Conservation (phyloP, 441 rosid species). For the Dalechampia spathulata region DNA sequence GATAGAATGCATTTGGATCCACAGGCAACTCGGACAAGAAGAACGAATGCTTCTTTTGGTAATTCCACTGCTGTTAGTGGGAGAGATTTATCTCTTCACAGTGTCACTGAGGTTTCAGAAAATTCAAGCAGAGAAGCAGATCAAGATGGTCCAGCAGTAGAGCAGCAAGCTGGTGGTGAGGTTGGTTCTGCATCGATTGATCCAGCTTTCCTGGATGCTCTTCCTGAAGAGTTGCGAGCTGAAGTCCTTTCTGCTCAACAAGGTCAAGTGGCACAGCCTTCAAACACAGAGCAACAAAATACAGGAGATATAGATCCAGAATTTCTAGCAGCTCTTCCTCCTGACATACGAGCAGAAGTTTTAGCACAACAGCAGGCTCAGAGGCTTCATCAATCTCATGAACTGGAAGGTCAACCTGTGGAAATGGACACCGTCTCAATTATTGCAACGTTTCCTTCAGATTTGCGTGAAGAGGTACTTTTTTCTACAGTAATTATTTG, state of each 20-base stretch:
- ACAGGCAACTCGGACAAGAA: slow-evolving; percentile 59
- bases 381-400: slow-evolving; percentile 88
- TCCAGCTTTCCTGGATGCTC: slow-evolving; percentile 98
- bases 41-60: slow-evolving; percentile 58
- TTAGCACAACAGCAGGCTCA: slow-evolving; percentile 97
- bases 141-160: slow-evolving; percentile 63
- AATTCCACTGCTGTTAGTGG: slow-evolving; percentile 47
- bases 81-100: slow-evolving; percentile 81
- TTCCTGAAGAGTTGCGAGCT: slow-evolving; percentile 96
- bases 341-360: slow-evolving; percentile 95
- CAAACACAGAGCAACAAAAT: slow-evolving; percentile 63
- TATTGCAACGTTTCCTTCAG: slow-evolving; percentile 97
- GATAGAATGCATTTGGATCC: slow-evolving; percentile 52
- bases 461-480: slow-evolving; percentile 90
- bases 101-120: slow-evolving; percentile 96
- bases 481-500: slow-evolving; percentile 6
- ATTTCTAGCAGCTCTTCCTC: slow-evolving; percentile 99
- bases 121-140: slow-evolving; percentile 86
- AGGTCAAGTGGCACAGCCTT: slow-evolving; percentile 81
- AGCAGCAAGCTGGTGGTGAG: slow-evolving; percentile 64
- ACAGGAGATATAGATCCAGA: slow-evolving; percentile 96
- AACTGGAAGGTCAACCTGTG: slow-evolving; percentile 99
- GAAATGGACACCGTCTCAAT: slow-evolving; percentile 99
- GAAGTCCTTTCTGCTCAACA: slow-evolving; percentile 97
- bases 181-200: slow-evolving; percentile 76